Evolutionary conservation across 2,329 filamentous ascomycete genomes (phyloP).

Genomic region (Exophiala alcalophila): DNA sequence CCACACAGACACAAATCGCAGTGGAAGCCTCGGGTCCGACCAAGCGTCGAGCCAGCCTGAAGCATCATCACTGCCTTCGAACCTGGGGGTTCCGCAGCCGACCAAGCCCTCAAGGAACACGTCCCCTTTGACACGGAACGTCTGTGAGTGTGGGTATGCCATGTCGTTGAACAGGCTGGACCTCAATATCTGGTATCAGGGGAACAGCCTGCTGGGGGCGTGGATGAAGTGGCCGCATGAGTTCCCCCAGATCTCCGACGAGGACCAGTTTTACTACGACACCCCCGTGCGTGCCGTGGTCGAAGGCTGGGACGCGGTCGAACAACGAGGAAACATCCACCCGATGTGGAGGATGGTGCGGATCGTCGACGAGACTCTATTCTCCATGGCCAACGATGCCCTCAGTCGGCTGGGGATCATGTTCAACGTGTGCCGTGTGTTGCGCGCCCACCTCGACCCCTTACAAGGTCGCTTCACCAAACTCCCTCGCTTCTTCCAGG

Average conservation of each 20-base stretch:
- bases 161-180: background rate
- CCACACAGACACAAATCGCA: too few species aligned
- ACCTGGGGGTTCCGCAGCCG: too few species aligned
- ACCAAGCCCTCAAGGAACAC: background rate
- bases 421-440: slow-evolving; percentile 3
- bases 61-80: slow-evolving; percentile 1
- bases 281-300: slow-evolving; percentile 13
- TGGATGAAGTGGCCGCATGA: slow-evolving; percentile 13
- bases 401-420: slow-evolving; percentile 8
- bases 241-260: background rate
- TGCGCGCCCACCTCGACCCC: slow-evolving; percentile 12
- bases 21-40: too few species aligned
- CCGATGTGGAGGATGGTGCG: slow-evolving; percentile 13
- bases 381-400: background rate
- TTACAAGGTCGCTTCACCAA: slow-evolving; percentile 1
- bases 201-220: background rate
- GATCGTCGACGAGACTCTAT: slow-evolving; percentile 11
- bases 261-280: slow-evolving; percentile 11
- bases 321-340: slow-evolving; percentile 6
- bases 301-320: slow-evolving; percentile 17
- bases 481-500: slow-evolving; percentile 5
- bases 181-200: slow-evolving; percentile 9
- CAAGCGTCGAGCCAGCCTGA: too few species aligned
- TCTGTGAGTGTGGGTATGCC: slow-evolving; percentile 9
- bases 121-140: too few species aligned